These are phyloP conservation scores for Trypethelium eluteriae DNA, from an alignment of 495 filamentous ascomycete genomes.

Conservation along the genomic window DNA sequence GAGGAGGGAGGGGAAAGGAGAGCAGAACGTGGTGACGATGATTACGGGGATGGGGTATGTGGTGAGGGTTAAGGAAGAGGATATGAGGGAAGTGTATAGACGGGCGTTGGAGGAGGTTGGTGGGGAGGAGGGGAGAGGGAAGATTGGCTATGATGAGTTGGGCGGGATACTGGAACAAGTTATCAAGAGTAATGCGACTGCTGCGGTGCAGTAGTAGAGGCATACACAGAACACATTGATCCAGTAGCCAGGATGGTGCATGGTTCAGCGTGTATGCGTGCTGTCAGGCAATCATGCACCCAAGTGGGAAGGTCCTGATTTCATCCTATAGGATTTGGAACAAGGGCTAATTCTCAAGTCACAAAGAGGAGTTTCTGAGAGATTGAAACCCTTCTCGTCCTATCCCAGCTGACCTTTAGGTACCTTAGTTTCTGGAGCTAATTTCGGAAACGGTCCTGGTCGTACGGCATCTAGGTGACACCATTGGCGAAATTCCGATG, in stretches of 20 bases:
- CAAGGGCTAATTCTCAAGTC: too few relatives aligned
- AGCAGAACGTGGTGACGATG: conserved; percentile 23
- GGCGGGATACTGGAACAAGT: conserved; percentile 23
- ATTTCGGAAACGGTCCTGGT: too few relatives aligned
- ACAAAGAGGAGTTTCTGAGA: too few relatives aligned
- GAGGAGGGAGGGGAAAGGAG: conserved; percentile 13
- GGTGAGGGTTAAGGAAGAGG: conserved; percentile 25
- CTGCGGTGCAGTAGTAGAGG: neutral
- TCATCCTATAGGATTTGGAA: neutral
- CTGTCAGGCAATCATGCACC: neutral
- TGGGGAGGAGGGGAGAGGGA: conserved; percentile 18
- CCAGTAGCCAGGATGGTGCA: neutral
- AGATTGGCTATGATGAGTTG: conserved; percentile 21
- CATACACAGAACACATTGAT: neutral
- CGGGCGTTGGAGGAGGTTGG: conserved; percentile 9
- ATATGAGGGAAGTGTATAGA: conserved; percentile 30
- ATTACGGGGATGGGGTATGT: conserved; percentile 32
- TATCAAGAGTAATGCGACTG: conserved; percentile 17
- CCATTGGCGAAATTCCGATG: too few relatives aligned
- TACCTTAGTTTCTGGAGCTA: too few relatives aligned
- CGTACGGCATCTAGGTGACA: too few relatives aligned
- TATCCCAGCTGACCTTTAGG: too few relatives aligned
- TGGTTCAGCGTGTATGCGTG: neutral
- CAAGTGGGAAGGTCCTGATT: neutral
- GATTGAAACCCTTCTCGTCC: too few relatives aligned